Percentiles rank a stretch among this genome's conserved stretches.
Conservation (phyloP, 2,329 filamentous ascomycete genomes). For the Ophiostoma populinum region DNA sequence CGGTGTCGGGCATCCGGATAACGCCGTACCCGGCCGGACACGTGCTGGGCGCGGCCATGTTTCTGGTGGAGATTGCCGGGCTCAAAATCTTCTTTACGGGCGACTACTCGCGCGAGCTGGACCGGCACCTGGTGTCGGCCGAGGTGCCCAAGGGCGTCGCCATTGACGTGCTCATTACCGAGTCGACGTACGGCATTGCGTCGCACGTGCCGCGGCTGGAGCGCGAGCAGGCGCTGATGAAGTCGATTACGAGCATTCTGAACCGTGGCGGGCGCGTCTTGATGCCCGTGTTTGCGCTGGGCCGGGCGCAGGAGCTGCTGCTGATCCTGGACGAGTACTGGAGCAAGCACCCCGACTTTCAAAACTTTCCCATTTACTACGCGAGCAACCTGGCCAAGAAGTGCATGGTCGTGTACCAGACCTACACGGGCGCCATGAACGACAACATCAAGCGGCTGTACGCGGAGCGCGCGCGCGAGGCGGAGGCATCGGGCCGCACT, state of each 20-base stretch:
- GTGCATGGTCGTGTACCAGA: slow-evolving; percentile 98
- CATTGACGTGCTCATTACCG: slow-evolving; percentile 91
- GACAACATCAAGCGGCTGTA: slow-evolving; percentile 97
- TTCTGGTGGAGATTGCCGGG: slow-evolving; percentile 89
- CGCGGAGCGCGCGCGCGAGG: slow-evolving; percentile 77
- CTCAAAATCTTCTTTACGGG: slow-evolving; percentile 96
- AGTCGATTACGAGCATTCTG: slow-evolving; percentile 77
- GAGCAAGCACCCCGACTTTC: slow-evolving; percentile 73
- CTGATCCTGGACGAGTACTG: slow-evolving; percentile 96
- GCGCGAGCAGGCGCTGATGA: slow-evolving; percentile 86
- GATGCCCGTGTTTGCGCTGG: slow-evolving; percentile 89
- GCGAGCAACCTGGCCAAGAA: slow-evolving; percentile 87
- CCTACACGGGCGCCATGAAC: slow-evolving; percentile 96
- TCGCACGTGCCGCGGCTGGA: slow-evolving; percentile 83
- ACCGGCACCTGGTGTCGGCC: slow-evolving; percentile 87
- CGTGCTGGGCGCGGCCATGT: slow-evolving; percentile 97
- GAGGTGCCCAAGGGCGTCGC: slow-evolving; percentile 78
- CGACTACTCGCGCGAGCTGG: slow-evolving; percentile 90
- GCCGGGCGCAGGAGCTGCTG: slow-evolving; percentile 81
- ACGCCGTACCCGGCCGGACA: slow-evolving; percentile 95
- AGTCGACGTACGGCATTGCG: slow-evolving; percentile 92
- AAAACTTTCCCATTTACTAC: slow-evolving; percentile 91
- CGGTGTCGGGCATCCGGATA: slow-evolving; percentile 87
- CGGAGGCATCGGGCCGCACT: slow-evolving; percentile 60
- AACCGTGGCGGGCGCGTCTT: slow-evolving; percentile 84